phyloP scores from a whole-genome alignment of 1,139 yeast species.

The Debaryomycetaceae sp. region DNA sequence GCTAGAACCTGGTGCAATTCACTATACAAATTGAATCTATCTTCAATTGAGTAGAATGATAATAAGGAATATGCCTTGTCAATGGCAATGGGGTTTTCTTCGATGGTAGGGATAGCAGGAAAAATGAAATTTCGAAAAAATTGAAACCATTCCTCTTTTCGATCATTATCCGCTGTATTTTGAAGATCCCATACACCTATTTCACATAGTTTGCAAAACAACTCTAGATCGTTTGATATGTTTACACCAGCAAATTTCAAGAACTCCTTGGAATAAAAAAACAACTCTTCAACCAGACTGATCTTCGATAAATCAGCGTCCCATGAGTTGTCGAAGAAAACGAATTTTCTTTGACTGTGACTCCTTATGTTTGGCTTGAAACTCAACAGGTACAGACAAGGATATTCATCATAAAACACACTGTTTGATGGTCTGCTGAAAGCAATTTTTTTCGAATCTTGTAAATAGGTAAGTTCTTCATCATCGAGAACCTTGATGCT shows the following conservation, averaged over 20 bases:
- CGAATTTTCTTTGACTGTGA: constrained; percentile 28
- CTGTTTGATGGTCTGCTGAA: constrained; percentile 30
- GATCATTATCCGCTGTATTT: constrained; percentile 15
- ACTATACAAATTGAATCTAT: constrained; percentile 78
- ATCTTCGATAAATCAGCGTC: constrained; percentile 33
- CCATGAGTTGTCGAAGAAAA: constrained; percentile 59
- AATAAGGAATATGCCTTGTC: constrained; percentile 60
- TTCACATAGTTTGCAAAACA: constrained; percentile 61
- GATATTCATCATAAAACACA: constrained; percentile 25
- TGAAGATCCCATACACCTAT: constrained; percentile 44
- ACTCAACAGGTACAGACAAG: constrained; percentile 15
- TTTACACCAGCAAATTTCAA: constrained; percentile 56
- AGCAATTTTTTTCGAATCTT: constrained; percentile 22
- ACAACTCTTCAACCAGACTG: constrained; percentile 40
- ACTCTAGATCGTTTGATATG: constrained; percentile 45
- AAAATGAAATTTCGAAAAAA: constrained; percentile 64
- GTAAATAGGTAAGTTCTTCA: constrained; percentile 19
- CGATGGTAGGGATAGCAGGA: constrained; percentile 62
- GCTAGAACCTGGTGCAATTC: constrained; percentile 63
- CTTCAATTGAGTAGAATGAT: constrained; percentile 52
- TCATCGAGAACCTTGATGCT: constrained; percentile 13
- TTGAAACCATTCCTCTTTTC: constrained; percentile 51
- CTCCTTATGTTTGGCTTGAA: constrained; percentile 30
- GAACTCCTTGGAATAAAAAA: constrained; percentile 44
- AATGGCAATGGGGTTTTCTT: constrained; percentile 59